These are phyloP conservation scores for Camelina sativa DNA, from an alignment of 345 rosid species.

Conservation along the genomic window DNA sequence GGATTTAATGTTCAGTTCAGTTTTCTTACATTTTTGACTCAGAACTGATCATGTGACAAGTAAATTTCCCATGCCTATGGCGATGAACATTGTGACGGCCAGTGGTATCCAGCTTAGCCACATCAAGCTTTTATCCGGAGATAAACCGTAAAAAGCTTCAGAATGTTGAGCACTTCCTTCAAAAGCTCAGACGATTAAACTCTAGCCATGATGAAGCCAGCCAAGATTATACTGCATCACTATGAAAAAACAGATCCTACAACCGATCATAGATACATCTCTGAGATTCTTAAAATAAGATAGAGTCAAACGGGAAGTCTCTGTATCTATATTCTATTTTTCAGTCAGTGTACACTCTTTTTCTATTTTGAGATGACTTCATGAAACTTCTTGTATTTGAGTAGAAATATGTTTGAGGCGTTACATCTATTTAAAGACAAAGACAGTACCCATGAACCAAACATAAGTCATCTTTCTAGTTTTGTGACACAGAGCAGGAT, in stretches of 20 bases:
- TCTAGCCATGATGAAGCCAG: slow-evolving; percentile 85
- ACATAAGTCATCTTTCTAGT: too few species aligned
- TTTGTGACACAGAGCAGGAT: too few species aligned
- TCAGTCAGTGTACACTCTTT: neutral
- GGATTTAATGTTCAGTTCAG: neutral
- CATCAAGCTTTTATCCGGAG: slow-evolving; percentile 59
- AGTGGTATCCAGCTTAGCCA: slow-evolving; percentile 52
- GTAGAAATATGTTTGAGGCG: neutral
- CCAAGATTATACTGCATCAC: slow-evolving; percentile 79
- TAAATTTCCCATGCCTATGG: slow-evolving; percentile 44
- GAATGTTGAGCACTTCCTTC: slow-evolving; percentile 82
- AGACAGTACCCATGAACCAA: too few species aligned
- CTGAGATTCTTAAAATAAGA: slow-evolving; percentile 62
- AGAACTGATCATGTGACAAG: slow-evolving; percentile 48
- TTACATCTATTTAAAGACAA: too few species aligned
- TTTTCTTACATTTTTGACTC: slow-evolving; percentile 38
- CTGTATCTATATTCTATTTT: neutral
- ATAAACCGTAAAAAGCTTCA: slow-evolving; percentile 80
- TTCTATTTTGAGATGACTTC: neutral
- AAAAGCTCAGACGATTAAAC: slow-evolving; percentile 80
- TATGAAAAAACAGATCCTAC: slow-evolving; percentile 60
- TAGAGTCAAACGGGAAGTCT: neutral
- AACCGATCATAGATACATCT: slow-evolving; percentile 82
- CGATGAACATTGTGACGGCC: slow-evolving; percentile 53
- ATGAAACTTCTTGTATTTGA: neutral